These are phyloP conservation scores for Arabidopsis lyrata DNA, from an alignment of 441 rosid species.

Conservation along the genomic window DNA sequence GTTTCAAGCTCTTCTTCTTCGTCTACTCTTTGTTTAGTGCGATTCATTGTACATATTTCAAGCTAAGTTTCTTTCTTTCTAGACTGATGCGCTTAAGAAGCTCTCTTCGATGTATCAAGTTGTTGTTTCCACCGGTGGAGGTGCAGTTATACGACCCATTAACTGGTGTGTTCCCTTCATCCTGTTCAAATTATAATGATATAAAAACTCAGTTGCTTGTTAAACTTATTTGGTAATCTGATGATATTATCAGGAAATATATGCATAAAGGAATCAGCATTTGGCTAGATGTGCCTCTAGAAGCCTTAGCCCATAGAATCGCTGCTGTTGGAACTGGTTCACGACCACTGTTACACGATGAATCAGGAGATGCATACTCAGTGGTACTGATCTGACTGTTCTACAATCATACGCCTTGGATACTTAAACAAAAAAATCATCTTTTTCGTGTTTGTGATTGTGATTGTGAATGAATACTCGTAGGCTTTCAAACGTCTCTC, in stretches of 20 bases:
- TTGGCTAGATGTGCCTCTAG: conserved; percentile 94
- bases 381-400: conserved; percentile 48
- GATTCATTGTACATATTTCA: background rate
- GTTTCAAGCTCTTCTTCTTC: conserved; percentile 2
- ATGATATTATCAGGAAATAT: conserved; percentile 56
- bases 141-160: conserved; percentile 73
- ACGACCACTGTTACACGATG: conserved; percentile 84
- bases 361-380: conserved; percentile 75
- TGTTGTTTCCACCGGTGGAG: conserved; percentile 97
- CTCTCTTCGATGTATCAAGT: conserved; percentile 58
- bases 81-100: conserved; percentile 71
- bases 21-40: background rate
- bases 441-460: background rate
- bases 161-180: conserved; percentile 61
- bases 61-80: conserved; percentile 28
- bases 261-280: conserved; percentile 85
- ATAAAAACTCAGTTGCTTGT: background rate
- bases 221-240: background rate
- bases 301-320: conserved; percentile 86
- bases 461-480: background rate
- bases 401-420: conserved; percentile 16
- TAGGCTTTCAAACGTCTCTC: conserved; percentile 77
- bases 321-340: conserved; percentile 89
- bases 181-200: background rate
- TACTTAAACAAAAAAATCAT: background rate